These are phyloP conservation scores for Plantago elongata DNA, from an alignment of 257 asterid genomes.

Conservation along the genomic window DNA sequence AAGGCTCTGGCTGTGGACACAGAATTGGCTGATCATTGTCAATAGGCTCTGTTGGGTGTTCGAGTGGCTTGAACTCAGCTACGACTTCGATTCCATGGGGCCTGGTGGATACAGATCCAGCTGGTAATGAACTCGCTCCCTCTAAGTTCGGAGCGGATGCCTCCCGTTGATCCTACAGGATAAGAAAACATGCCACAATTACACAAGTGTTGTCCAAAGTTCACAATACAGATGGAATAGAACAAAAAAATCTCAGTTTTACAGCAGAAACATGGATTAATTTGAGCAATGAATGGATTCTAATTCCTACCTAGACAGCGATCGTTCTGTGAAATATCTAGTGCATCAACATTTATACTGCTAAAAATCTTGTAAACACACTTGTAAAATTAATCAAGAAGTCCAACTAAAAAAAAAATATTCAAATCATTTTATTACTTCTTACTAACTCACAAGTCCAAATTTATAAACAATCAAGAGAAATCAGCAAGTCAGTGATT, in stretches of 20 bases:
- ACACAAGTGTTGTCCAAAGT: background rate
- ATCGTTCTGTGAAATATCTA: background rate
- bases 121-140: conserved; percentile 27
- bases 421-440: background rate
- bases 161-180: conserved; percentile 53
- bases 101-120: conserved; percentile 38
- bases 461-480: background rate
- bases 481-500: background rate
- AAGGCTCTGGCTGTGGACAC: conserved; percentile 91
- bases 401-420: background rate
- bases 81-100: conserved; percentile 66
- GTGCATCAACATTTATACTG: too few relatives aligned
- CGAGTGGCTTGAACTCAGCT: conserved; percentile 73
- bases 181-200: conserved; percentile 11
- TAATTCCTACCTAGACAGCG: background rate
- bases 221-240: conserved; percentile 2
- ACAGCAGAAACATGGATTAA: background rate
- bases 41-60: conserved; percentile 71
- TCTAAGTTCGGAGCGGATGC: conserved; percentile 47
- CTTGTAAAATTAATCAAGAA: background rate
- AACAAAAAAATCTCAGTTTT: background rate
- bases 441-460: conserved; percentile 5
- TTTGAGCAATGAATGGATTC: background rate
- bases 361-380: too few relatives aligned
- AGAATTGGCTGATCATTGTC: conserved; percentile 73